These are phyloP conservation scores for Ceratopteris richardii DNA, from an alignment of 75 land plant genomes.

Conservation along the genomic window DNA sequence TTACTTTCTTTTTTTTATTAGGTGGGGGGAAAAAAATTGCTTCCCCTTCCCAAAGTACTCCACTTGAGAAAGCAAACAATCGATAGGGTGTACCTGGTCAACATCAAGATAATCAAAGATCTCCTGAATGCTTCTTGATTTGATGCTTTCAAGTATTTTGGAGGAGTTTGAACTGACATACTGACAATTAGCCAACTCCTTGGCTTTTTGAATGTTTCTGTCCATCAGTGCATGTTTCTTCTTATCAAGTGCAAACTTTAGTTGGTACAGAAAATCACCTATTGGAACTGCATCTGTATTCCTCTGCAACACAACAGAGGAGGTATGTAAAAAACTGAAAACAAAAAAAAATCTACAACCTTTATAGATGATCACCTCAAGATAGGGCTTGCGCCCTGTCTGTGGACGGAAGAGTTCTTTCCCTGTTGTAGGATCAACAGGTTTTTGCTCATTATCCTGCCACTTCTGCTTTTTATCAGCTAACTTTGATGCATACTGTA, in stretches of 20 bases:
- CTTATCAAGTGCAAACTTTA: conserved; percentile 21
- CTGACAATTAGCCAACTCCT: conserved; percentile 17
- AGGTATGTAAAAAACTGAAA: neutral
- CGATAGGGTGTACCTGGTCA: no score
- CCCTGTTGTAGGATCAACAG: conserved; percentile 24
- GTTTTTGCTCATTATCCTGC: conserved; percentile 7
- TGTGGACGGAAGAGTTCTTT: conserved; percentile 18
- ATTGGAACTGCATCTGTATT: conserved; percentile 18
- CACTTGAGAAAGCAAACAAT: no score
- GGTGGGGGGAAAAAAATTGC: no score
- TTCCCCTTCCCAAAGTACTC: no score
- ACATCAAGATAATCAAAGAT: conserved; percentile 25
- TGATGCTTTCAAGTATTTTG: conserved; percentile 15
- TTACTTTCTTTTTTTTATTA: no score
- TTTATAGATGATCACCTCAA: conserved; percentile 13
- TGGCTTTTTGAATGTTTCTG: conserved; percentile 7
- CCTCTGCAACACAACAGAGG: conserved; percentile 15
- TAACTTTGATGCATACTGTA: conserved; percentile 28
- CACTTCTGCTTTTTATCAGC: conserved; percentile 20
- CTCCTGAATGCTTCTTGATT: conserved; percentile 16
- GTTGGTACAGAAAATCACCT: conserved; percentile 27
- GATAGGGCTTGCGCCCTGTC: conserved; percentile 27
- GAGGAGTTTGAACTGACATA: conserved; percentile 28
- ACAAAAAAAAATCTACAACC: neutral
- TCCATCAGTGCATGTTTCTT: conserved; percentile 15